These are phyloP conservation scores for Paecilomyces sp. DNA, from an alignment of 2,329 filamentous ascomycete species.

Conservation along the genomic window DNA sequence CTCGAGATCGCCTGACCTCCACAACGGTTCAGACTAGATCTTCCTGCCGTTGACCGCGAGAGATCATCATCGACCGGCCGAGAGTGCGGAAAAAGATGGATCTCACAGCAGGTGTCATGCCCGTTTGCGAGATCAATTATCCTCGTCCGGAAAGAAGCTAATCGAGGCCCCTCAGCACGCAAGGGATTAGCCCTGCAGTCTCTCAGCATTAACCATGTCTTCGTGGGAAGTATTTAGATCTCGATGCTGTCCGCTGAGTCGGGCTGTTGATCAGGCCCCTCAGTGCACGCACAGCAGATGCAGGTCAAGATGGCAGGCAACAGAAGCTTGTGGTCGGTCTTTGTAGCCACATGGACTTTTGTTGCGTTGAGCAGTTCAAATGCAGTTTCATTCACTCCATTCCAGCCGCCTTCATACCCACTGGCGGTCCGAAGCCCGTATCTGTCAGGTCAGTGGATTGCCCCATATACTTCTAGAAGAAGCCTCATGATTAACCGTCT, in stretches of 20 bases:
- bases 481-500: neutral
- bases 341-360: neutral
- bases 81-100: neutral
- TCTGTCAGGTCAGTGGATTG: constrained; percentile 18
- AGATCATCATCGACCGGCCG: neutral
- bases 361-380: neutral
- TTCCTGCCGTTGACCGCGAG: neutral
- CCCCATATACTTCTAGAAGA: neutral
- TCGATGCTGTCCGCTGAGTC: neutral
- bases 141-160: neutral
- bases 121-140: neutral
- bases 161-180: neutral
- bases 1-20: neutral
- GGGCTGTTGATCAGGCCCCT: neutral
- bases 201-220: neutral
- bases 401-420: constrained; percentile 32
- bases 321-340: neutral
- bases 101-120: neutral
- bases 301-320: neutral
- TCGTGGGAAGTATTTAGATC: neutral
- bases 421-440: constrained; percentile 39
- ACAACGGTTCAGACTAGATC: neutral
- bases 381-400: neutral
- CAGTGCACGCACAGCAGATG: neutral
- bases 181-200: neutral